Conservation (phyloP, 2,329 filamentous ascomycete genomes). For the Alternaria gansuensis region DNA sequence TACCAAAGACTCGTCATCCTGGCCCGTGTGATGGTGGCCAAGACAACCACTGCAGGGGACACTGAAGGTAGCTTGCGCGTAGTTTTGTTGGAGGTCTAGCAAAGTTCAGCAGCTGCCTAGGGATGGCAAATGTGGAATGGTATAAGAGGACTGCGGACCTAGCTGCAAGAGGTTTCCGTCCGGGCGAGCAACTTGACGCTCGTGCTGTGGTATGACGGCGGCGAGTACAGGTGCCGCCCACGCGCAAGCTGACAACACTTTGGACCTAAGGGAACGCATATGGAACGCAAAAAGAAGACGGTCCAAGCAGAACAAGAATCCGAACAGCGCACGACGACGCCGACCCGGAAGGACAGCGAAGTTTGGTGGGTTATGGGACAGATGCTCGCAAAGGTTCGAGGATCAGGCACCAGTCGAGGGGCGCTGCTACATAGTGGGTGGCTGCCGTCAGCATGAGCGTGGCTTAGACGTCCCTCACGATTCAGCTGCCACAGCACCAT, state of each 20-base stretch:
- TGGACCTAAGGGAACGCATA: constrained; percentile 49
- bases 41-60: constrained; percentile 56
- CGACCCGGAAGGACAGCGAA: constrained; percentile 31
- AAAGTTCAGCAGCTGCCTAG: constrained; percentile 46
- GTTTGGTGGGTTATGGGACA: constrained; percentile 30
- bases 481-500: constrained; percentile 25
- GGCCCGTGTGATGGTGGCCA: constrained; percentile 50
- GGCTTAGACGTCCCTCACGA: constrained; percentile 42
- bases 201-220: constrained; percentile 38
- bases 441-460: constrained; percentile 34
- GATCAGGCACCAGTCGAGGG: constrained; percentile 49
- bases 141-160: constrained; percentile 42
- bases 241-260: constrained; percentile 43
- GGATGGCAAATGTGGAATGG: constrained; percentile 32
- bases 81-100: constrained; percentile 47
- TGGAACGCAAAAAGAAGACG: constrained; percentile 21
- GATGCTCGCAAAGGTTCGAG: constrained; percentile 26
- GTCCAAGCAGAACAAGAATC: constrained; percentile 11
- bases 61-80: constrained; percentile 55
- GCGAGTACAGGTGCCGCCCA: constrained; percentile 43
- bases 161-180: constrained; percentile 40
- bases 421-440: constrained; percentile 24
- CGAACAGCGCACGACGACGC: constrained; percentile 18
- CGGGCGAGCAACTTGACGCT: constrained; percentile 25
- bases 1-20: constrained; percentile 55